These are phyloP conservation scores for Pythium myriotylum DNA, from an alignment of 352 stramenopile genomes.

Conservation along the genomic window DNA sequence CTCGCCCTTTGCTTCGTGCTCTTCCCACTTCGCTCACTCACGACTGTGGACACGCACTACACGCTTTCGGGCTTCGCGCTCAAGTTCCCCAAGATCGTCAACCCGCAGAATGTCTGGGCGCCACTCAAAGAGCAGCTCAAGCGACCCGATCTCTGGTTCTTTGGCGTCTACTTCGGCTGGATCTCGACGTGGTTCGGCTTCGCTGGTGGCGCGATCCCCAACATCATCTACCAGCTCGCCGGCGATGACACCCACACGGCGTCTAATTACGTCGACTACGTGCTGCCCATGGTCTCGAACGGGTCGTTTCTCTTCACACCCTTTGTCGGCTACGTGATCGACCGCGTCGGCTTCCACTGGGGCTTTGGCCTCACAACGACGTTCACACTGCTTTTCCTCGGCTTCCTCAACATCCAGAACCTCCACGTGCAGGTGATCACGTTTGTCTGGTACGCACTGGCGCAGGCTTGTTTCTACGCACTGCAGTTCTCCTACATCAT, in stretches of 20 bases:
- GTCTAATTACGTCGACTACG: conserved; percentile 44
- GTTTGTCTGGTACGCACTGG: conserved; percentile 38
- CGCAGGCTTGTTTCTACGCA: conserved; percentile 42
- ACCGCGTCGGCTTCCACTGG: conserved; percentile 35
- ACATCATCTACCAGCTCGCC: conserved; percentile 39
- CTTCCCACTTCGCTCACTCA: conserved; percentile 32
- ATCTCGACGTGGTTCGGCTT: conserved; percentile 47
- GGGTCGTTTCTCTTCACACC: conserved; percentile 47
- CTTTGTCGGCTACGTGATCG: conserved; percentile 43
- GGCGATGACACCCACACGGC: conserved; percentile 17
- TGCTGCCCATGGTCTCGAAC: conserved; percentile 43
- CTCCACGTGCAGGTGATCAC: conserved; percentile 38
- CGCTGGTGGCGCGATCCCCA: conserved; percentile 45
- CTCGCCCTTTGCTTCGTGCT: conserved; percentile 31
- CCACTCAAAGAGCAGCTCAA: conserved; percentile 30
- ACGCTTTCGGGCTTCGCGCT: conserved; percentile 29
- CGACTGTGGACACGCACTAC: conserved; percentile 24
- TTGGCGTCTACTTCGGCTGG: conserved; percentile 48
- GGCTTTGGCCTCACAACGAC: conserved; percentile 34
- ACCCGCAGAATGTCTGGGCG: conserved; percentile 34
- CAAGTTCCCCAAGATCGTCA: conserved; percentile 20
- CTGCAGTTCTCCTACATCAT: conserved; percentile 50
- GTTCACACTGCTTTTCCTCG: conserved; percentile 37
- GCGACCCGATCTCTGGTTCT: conserved; percentile 42
- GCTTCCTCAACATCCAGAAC: conserved; percentile 34